Evolutionary conservation across 805 yeast genomes (phyloP).

Genomic region (Candida sakaeoensis): DNA sequence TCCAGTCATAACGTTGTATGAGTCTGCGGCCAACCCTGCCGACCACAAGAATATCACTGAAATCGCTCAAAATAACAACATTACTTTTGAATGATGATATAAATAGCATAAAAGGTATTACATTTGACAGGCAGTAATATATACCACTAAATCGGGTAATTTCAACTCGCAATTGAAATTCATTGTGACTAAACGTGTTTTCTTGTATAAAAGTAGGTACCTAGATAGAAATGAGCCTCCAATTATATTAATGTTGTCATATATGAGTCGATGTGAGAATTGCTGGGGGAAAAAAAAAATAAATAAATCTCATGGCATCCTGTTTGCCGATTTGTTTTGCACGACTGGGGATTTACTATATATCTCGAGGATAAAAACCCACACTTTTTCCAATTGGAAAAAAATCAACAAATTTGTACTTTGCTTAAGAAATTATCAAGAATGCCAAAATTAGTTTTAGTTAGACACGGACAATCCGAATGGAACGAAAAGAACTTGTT

Average conservation of each 20-base stretch:
- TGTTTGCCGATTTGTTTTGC: constrained; percentile 3
- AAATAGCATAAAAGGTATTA: no score
- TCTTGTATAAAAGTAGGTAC: no score
- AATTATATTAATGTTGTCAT: no score
- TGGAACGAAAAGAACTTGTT: constrained; percentile 97
- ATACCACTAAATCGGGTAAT: no score
- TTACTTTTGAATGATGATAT: constrained; percentile 7
- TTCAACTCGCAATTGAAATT: no score
- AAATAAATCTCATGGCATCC: constrained; percentile 2
- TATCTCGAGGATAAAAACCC: background rate
- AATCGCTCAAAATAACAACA: constrained; percentile 2
- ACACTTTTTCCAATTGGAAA: constrained; percentile 1
- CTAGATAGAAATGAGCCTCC: no score
- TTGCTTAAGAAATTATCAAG: background rate
- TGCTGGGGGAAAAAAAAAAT: background rate
- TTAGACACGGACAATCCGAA: constrained; percentile 99
- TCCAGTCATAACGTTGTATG: constrained; percentile 77
- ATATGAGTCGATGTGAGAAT: no score
- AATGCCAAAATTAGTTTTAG: constrained; percentile 72
- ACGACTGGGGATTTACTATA: constrained; percentile 8
- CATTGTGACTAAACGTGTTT: no score
- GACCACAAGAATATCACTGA: constrained; percentile 57
- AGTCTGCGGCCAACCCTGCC: constrained; percentile 87
- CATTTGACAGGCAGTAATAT: no score
- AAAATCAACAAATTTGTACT: background rate